Evolutionary conservation across 2,329 filamentous ascomycete genomes (phyloP).

Genomic region (Phyllosticta ampelicida): DNA sequence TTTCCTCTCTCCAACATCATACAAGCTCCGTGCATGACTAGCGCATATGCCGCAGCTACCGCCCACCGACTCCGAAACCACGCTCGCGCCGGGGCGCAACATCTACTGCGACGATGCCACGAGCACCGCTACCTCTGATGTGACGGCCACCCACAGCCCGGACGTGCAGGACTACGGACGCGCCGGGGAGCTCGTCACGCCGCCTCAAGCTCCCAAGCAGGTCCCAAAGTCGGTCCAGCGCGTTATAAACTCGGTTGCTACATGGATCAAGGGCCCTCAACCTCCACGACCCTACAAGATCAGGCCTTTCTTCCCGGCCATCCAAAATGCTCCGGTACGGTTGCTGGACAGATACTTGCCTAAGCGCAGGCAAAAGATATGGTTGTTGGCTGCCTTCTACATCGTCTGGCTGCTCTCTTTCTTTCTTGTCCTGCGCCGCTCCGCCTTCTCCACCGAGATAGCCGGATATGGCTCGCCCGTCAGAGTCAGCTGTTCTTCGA

Average conservation of each 20-base stretch:
- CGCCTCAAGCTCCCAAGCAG: constrained; percentile 19
- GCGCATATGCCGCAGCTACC: not conserved
- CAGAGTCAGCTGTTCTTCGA: constrained; percentile 54
- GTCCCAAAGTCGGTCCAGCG: constrained; percentile 44
- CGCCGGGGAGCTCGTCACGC: constrained; percentile 21
- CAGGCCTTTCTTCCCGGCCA: constrained; percentile 46
- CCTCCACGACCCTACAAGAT: constrained; percentile 40
- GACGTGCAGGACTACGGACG: constrained; percentile 22
- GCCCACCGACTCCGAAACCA: not conserved
- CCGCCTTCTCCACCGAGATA: constrained; percentile 50
- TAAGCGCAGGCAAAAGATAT: constrained; percentile 46
- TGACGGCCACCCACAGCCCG: constrained; percentile 15
- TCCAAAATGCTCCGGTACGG: constrained; percentile 57
- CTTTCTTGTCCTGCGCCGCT: constrained; percentile 54
- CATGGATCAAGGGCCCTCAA: constrained; percentile 39
- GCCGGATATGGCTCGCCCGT: constrained; percentile 56
- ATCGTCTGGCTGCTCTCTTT: constrained; percentile 61
- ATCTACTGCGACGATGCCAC: constrained; percentile 23
- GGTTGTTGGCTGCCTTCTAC: constrained; percentile 49
- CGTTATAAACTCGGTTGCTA: constrained; percentile 29
- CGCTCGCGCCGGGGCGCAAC: constrained; percentile 1
- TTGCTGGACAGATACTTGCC: constrained; percentile 55
- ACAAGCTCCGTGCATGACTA: not conserved
- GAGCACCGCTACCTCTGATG: constrained; percentile 17
- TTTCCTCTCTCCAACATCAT: not conserved